A percentile compares a stretch with the other conserved stretches of the same genome.
Conservation (phyloP, 2,329 filamentous ascomycete species). For the Ilyonectria destructans region DNA sequence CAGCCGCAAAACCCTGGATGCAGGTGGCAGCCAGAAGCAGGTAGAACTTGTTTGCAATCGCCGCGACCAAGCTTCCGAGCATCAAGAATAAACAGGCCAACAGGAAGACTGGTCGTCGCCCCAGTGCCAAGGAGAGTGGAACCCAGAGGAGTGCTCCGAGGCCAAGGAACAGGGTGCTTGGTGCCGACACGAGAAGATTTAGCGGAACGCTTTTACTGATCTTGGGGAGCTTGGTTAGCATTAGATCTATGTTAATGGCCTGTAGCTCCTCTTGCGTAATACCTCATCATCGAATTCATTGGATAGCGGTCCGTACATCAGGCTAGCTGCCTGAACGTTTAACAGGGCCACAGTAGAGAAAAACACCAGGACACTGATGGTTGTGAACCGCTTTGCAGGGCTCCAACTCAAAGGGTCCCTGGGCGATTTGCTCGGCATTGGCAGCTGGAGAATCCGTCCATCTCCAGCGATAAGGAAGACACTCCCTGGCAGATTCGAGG, state of each 20-base stretch:
- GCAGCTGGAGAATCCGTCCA: conserved; percentile 9
- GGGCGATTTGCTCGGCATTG: conserved; percentile 14
- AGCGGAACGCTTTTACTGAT: not conserved
- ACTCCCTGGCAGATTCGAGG: not conserved
- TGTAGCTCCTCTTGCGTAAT: not conserved
- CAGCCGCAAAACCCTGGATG: not conserved
- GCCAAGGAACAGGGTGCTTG: conserved; percentile 4
- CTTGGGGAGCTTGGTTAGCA: not conserved
- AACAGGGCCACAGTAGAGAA: not conserved
- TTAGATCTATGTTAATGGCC: not conserved
- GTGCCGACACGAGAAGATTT: not conserved
- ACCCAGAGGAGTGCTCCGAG: conserved; percentile 5
- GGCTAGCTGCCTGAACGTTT: not conserved
- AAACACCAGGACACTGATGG: not conserved
- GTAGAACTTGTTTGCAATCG: not conserved
- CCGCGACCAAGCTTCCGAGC: not conserved
- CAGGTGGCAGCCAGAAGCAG: not conserved
- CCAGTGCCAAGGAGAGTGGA: not conserved
- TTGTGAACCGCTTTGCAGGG: not conserved
- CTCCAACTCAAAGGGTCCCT: conserved; percentile 12
- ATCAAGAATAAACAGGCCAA: not conserved
- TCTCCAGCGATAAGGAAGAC: conserved; percentile 8
- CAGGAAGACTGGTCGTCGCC: conserved; percentile 9
- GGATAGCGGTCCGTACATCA: not conserved
- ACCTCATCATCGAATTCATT: not conserved